Evolutionary conservation across 257 asterid genomes (phyloP).

Genomic region (Henckelia pumila): DNA sequence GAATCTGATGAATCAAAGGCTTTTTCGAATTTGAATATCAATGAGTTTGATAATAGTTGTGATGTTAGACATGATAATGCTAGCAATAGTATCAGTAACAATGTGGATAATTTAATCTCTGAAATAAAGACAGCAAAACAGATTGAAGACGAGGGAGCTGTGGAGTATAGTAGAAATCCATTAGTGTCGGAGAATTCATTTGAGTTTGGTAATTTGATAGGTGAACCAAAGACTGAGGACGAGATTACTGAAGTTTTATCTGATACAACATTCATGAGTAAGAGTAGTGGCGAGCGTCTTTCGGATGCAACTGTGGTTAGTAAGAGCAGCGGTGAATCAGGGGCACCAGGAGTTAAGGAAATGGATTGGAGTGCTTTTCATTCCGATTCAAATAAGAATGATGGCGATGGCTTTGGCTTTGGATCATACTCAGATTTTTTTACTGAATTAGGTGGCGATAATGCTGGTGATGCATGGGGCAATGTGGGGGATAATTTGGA

Average conservation of each 20-base stretch:
- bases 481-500: slow-evolving; percentile 28
- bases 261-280: slow-evolving; percentile 28
- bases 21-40: slow-evolving; percentile 61
- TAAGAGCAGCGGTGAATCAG: slow-evolving; percentile 37
- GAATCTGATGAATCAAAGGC: slow-evolving; percentile 75
- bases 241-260: slow-evolving; percentile 36
- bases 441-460: slow-evolving; percentile 50
- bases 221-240: slow-evolving; percentile 32
- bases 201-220: slow-evolving; percentile 36
- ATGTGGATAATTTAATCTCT: slow-evolving; percentile 25
- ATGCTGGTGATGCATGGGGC: slow-evolving; percentile 44
- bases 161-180: slow-evolving; percentile 30
- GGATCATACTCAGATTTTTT: slow-evolving; percentile 89
- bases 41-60: slow-evolving; percentile 37
- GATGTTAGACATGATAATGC: slow-evolving; percentile 27
- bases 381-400: slow-evolving; percentile 43
- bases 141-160: slow-evolving; percentile 26
- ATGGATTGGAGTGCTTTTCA: slow-evolving; percentile 87
- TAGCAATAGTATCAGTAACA: slow-evolving; percentile 18
- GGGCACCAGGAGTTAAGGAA: slow-evolving; percentile 65
- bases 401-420: slow-evolving; percentile 64
- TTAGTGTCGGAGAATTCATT: slow-evolving; percentile 37
- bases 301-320: slow-evolving; percentile 26
- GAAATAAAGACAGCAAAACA: slow-evolving; percentile 30
- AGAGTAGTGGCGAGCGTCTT: slow-evolving; percentile 26